Conservation (phyloP, 2,329 filamentous ascomycete genomes). For the Scytalidium sp. region DNA sequence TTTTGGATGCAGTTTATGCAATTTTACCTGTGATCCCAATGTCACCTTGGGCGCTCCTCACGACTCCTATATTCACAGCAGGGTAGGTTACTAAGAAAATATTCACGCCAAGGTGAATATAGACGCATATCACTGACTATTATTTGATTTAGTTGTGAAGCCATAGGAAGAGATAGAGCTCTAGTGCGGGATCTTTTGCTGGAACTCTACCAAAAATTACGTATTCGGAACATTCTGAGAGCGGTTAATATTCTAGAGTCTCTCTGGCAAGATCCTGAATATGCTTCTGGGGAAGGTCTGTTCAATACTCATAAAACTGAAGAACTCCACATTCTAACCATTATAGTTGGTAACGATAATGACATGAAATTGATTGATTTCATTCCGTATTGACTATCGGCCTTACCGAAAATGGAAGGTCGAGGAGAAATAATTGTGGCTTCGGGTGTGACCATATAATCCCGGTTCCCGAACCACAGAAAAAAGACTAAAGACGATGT, state of each 20-base stretch:
- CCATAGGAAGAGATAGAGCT: conserved; percentile 32
- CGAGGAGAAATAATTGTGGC: neutral
- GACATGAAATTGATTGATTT: conserved; percentile 5
- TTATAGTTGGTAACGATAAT: neutral
- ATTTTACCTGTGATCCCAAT: conserved; percentile 35
- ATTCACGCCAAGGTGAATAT: neutral
- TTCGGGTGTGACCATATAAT: too few species aligned
- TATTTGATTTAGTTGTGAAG: conserved; percentile 27
- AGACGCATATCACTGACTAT: neutral
- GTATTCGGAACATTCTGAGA: conserved; percentile 37
- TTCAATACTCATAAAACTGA: neutral
- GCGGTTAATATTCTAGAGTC: conserved; percentile 36
- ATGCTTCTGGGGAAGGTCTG: neutral
- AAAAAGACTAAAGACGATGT: too few species aligned
- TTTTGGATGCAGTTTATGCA: conserved; percentile 34
- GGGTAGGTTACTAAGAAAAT: conserved; percentile 15
- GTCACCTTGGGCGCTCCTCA: conserved; percentile 38
- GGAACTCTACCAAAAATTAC: conserved; percentile 34
- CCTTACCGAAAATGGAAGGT: neutral
- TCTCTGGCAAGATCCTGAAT: conserved; percentile 24
- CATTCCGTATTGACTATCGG: conserved; percentile 10
- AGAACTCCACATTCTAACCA: neutral
- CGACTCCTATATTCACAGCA: conserved; percentile 39
- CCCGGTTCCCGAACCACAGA: neutral
- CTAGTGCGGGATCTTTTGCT: conserved; percentile 29